A percentile compares a stretch with the other conserved stretches of the same genome.
Conservation (phyloP, 768 basidiomycete species). For the Rhizopogon vesiculosus region DNA sequence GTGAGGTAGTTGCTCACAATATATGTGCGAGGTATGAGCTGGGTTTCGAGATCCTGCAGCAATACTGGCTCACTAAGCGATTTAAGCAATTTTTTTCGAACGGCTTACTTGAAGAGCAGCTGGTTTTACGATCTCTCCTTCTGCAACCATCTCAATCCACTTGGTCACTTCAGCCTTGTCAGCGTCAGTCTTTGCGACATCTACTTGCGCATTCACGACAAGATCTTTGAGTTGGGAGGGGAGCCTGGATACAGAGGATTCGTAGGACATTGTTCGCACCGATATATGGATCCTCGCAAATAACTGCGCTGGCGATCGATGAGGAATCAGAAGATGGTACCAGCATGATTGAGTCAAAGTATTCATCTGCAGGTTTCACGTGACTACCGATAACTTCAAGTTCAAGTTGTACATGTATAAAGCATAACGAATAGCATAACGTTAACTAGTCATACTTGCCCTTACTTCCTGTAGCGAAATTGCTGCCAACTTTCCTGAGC, state of each 20-base stretch:
- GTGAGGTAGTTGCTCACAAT: slow-evolving; percentile 81
- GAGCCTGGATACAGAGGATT: slow-evolving; percentile 43
- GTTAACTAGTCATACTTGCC: slow-evolving; percentile 26
- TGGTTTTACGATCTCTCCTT: slow-evolving; percentile 42
- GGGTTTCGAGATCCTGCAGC: slow-evolving; percentile 62
- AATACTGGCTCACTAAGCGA: slow-evolving; percentile 3
- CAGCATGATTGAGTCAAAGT: slow-evolving; percentile 12
- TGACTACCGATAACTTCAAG: slow-evolving; percentile 12
- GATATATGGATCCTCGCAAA: slow-evolving; percentile 2
- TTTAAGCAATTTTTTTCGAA: not conserved
- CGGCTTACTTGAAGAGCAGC: slow-evolving; percentile 46
- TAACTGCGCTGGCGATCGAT: slow-evolving; percentile 14
- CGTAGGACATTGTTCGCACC: slow-evolving; percentile 46
- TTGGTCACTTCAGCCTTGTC: slow-evolving; percentile 59
- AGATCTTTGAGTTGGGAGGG: slow-evolving; percentile 49
- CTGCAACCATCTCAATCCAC: slow-evolving; percentile 67
- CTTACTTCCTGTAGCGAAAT: slow-evolving; percentile 49
- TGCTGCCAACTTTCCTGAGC: slow-evolving; percentile 62
- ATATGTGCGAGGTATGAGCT: slow-evolving; percentile 77
- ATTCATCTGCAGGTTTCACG: slow-evolving; percentile 21
- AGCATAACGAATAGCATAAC: not conserved
- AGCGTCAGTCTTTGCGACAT: slow-evolving; percentile 51
- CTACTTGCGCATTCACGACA: slow-evolving; percentile 33
- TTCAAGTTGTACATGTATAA: too few species aligned
- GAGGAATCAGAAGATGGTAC: slow-evolving; percentile 12